A percentile compares a stretch with the other conserved stretches of the same genome.
phyloP scores from a whole-genome alignment of 2,329 filamentous ascomycete genomes.

The Bertia moriformis region DNA sequence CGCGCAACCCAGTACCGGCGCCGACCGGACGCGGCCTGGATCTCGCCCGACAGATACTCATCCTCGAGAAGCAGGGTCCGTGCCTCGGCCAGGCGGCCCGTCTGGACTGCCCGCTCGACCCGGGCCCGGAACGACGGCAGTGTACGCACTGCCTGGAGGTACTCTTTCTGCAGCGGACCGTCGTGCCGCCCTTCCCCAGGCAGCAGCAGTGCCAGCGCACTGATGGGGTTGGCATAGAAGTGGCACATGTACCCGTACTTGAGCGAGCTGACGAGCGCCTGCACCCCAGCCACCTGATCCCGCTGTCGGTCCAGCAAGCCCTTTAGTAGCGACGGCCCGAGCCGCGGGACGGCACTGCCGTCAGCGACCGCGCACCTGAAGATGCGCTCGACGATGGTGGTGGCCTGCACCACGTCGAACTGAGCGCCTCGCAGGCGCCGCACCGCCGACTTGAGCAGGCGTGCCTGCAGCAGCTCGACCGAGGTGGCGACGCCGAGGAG shows the following conservation, averaged over 20 bases:
- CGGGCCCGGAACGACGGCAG: conserved; percentile 52
- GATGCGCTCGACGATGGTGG: conserved; percentile 57
- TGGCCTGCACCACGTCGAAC: conserved; percentile 64
- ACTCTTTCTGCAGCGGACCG: conserved; percentile 36
- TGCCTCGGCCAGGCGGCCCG: conserved; percentile 24
- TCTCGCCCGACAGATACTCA: conserved; percentile 29
- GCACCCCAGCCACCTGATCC: conserved; percentile 64
- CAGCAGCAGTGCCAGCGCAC: conserved; percentile 32
- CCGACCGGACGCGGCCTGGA: conserved; percentile 14
- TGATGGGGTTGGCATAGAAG: conserved; percentile 67
- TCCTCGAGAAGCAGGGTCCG: conserved; percentile 46
- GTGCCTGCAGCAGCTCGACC: conserved; percentile 63
- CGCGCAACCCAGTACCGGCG: conserved; percentile 21
- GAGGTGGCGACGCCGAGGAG: conserved; percentile 73
- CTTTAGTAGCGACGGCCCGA: conserved; percentile 49
- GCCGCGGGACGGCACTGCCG: conserved; percentile 35
- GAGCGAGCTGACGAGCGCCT: conserved; percentile 55
- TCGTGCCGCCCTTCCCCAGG: conserved; percentile 12
- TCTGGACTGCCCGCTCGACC: conserved; percentile 31
- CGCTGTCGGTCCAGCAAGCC: conserved; percentile 57
- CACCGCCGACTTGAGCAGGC: conserved; percentile 55
- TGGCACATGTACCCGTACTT: conserved; percentile 81
- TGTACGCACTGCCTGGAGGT: conserved; percentile 53
- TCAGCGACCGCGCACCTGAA: conserved; percentile 52
- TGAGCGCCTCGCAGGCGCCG: conserved; percentile 54